These are phyloP conservation scores for Ensete glaucum DNA, from an alignment of 176 grass and related monocot genomes.

Conservation along the genomic window DNA sequence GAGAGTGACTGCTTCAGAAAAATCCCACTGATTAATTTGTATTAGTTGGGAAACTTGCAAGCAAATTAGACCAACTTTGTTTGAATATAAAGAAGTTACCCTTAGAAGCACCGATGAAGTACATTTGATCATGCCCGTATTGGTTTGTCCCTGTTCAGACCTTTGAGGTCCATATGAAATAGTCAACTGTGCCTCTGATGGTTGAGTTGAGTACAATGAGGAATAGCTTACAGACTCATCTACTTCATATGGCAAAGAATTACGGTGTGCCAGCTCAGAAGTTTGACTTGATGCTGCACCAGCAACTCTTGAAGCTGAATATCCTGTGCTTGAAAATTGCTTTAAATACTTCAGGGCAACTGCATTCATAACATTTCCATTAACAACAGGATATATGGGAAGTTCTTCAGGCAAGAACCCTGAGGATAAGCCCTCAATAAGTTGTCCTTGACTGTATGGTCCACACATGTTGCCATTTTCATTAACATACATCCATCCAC, in stretches of 20 bases:
- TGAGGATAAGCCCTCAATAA: slow-evolving; percentile 55
- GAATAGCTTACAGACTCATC: background rate
- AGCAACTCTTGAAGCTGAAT: background rate
- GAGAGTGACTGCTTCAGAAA: slow-evolving; percentile 36
- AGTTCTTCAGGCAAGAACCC: slow-evolving; percentile 66
- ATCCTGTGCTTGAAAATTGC: slow-evolving; percentile 39
- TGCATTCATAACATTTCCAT: slow-evolving; percentile 43
- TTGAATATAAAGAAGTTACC: slow-evolving; percentile 26
- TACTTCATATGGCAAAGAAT: background rate
- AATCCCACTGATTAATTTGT: background rate
- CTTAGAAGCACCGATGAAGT: slow-evolving; percentile 25
- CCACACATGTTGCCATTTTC: slow-evolving; percentile 79
- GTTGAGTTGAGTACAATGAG: background rate
- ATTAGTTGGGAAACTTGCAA: slow-evolving; percentile 11
- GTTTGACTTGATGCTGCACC: slow-evolving; percentile 1
- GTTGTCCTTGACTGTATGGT: slow-evolving; percentile 63
- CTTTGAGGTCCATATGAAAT: slow-evolving; percentile 3
- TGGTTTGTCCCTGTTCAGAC: slow-evolving; percentile 7
- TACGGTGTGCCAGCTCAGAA: background rate
- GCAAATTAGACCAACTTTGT: slow-evolving; percentile 1
- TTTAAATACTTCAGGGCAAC: slow-evolving; percentile 54
- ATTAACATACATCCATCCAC: slow-evolving; percentile 77
- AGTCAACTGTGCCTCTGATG: background rate
- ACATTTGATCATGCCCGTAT: slow-evolving; percentile 10
- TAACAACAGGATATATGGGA: slow-evolving; percentile 59